Percentiles rank a stretch among this genome's conserved stretches.
phyloP scores from a whole-genome alignment of 208 protist species.

The Trypanosoma caninum region DNA sequence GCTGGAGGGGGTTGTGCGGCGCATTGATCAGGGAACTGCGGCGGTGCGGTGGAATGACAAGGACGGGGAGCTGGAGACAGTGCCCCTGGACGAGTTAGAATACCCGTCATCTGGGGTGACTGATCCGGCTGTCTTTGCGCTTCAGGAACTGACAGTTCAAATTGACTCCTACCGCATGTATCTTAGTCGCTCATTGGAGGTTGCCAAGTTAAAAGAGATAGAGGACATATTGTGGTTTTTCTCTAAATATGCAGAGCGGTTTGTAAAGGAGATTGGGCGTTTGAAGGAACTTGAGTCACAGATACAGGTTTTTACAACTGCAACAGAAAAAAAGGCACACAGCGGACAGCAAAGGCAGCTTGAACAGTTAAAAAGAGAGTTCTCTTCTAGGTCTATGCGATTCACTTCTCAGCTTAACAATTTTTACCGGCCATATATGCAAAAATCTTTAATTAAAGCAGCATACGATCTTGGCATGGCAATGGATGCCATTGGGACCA shows the following conservation, averaged over 20 bases:
- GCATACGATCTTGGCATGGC: conserved; percentile 13
- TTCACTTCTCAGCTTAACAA: conserved; percentile 19
- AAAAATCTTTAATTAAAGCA: conserved; percentile 12
- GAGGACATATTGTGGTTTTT: conserved; percentile 27
- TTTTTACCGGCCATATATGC: conserved; percentile 14
- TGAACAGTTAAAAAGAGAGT: conserved; percentile 6
- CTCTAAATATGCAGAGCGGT: conserved; percentile 7
- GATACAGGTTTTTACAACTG: conserved; percentile 1
- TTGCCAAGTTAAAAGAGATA: conserved; percentile 16
- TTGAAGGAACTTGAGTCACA: conserved; percentile 12
- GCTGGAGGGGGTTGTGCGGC: conserved; percentile 19
- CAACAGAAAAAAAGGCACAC: conserved; percentile 15
- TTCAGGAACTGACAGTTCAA: conserved; percentile 23
- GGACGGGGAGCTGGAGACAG: not conserved
- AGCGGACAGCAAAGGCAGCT: conserved; percentile 1
- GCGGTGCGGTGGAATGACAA: conserved; percentile 26
- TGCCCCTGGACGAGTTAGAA: conserved; percentile 12
- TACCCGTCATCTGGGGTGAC: conserved; percentile 32
- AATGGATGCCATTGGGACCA: conserved; percentile 4
- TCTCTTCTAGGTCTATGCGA: conserved; percentile 8
- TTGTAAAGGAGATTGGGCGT: conserved; percentile 7
- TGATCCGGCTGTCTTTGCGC: conserved; percentile 28
- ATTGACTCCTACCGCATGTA: conserved; percentile 32
- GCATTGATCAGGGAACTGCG: conserved; percentile 4
- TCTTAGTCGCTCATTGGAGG: conserved; percentile 3